Base-by-base conservation (phyloP, 164 flowering plant genomes). In the Warburgia ugandensis region DNA sequence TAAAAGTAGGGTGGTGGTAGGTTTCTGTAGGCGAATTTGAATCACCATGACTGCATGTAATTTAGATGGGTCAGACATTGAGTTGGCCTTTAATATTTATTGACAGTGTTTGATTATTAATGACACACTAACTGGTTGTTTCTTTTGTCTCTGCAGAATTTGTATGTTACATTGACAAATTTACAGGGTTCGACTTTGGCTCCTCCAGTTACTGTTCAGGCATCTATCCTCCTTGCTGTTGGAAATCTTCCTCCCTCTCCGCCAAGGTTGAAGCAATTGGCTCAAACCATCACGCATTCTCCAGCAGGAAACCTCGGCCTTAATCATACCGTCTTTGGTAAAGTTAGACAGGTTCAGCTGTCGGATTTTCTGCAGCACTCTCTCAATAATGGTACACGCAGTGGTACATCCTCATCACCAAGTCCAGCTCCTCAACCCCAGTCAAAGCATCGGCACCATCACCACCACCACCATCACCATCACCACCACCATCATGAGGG, bases 271-370 rank as follows among this genome's bases (percentile, higher is more conserved):
- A 89, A 84, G 71, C 91, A 90, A 65, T 66, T 90, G 62, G 95
- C 94, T 59, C 83, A 80, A 60, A 77, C 86, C 23, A 84, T 90
- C 51, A 71, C 68, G 1, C 77, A 75, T 48, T 77, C 96, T 40
- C 79, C 73, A 58, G 63, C 83, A 26, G 70, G 54, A 67, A 88
- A 88, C 60, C 96, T 88, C 33, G 96, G 96, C 47, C 83, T 88
- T 38, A 79, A 81, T 59, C 68, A 85, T 50, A 74, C 83, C 14
- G 83, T 72, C 5, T 88, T 88, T 68, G 96, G 96, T 35, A 78
- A 55, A 66, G 96, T 88, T 27, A 88, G 85, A 64, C 81, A 81
- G 70, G 84, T 88, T 37, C 73, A 70, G 33, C 91, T 88, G 30
- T 88, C 96, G 22, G 79, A 84, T 14, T 55, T 67, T 59, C 56